Percentiles rank a stretch among this genome's conserved stretches.
phyloP scores from a whole-genome alignment of 768 basidiomycete species.

The Tricholoma saponaceum region DNA sequence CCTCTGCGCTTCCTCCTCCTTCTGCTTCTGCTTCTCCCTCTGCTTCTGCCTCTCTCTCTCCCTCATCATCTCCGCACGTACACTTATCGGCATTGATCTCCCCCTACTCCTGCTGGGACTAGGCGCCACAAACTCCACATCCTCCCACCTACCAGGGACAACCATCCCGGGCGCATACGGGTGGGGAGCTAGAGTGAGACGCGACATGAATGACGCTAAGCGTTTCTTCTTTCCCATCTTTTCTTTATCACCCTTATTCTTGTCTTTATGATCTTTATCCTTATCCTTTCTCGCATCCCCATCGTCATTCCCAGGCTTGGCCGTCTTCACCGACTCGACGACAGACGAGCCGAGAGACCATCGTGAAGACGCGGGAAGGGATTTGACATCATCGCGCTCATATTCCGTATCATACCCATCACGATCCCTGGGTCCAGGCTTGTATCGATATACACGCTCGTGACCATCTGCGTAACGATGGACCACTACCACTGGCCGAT shows the following conservation, averaged over 20 bases:
- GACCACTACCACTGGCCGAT: background rate
- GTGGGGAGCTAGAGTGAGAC: background rate
- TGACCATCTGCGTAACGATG: background rate
- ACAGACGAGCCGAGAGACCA: background rate
- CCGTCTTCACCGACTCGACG: background rate
- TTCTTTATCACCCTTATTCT: background rate
- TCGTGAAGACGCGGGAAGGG: background rate
- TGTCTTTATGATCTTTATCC: background rate
- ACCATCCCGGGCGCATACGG: background rate
- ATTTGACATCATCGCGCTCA: background rate
- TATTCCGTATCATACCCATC: background rate
- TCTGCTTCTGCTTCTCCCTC: background rate
- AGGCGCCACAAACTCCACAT: background rate
- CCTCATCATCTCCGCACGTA: background rate
- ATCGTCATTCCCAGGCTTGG: background rate
- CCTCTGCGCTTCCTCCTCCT: background rate
- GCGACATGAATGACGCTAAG: background rate
- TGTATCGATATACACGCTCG: background rate
- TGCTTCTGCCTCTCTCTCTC: background rate
- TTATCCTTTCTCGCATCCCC: background rate
- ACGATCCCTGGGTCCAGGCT: background rate
- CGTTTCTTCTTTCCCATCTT: slow-evolving; percentile 6
- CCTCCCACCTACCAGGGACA: background rate
- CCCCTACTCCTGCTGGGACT: background rate
- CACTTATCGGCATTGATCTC: background rate